Evolutionary conservation across 2,329 filamentous ascomycete species (phyloP).

Genomic region (Dactylonectria estremocensis): DNA sequence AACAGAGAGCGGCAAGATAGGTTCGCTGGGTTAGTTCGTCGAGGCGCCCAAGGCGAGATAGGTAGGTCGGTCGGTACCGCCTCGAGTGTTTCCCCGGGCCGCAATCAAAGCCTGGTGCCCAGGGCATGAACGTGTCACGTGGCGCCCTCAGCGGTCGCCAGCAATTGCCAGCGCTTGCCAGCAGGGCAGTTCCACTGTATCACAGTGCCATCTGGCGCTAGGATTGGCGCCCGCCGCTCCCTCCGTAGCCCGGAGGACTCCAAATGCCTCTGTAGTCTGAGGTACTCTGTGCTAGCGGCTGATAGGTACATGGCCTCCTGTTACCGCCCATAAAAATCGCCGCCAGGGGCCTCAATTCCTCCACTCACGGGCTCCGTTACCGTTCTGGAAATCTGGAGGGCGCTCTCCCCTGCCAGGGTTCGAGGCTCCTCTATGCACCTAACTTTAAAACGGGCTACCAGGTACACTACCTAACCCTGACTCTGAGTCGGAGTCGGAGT

Average conservation of each 20-base stretch:
- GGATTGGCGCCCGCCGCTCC: conserved; percentile 42
- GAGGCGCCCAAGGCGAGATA: conserved; percentile 46
- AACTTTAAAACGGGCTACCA: conserved; percentile 34
- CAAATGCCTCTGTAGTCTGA: no score
- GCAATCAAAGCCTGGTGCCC: conserved; percentile 47
- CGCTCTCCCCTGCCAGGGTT: conserved; percentile 27
- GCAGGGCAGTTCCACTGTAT: conserved; percentile 42
- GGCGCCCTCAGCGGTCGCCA: conserved; percentile 42
- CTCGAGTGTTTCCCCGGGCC: conserved; percentile 31
- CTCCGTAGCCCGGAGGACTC: background rate
- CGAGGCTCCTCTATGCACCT: conserved; percentile 33
- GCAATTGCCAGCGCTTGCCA: conserved; percentile 40
- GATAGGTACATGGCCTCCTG: conserved; percentile 22
- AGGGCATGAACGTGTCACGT: conserved; percentile 49
- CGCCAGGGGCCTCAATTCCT: background rate
- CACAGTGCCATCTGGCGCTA: conserved; percentile 46
- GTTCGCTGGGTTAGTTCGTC: conserved; percentile 38
- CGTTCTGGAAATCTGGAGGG: conserved; percentile 10
- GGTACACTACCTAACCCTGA: conserved; percentile 16
- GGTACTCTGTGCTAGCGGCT: background rate
- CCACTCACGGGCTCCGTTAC: conserved; percentile 29
- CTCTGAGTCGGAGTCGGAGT: background rate
- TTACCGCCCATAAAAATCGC: background rate
- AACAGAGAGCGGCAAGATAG: conserved; percentile 44
- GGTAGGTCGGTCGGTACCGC: conserved; percentile 41